Base-by-base conservation (phyloP, 192 early-diverging fungal genomes). In the Gaertneriomyces semiglobifer region DNA sequence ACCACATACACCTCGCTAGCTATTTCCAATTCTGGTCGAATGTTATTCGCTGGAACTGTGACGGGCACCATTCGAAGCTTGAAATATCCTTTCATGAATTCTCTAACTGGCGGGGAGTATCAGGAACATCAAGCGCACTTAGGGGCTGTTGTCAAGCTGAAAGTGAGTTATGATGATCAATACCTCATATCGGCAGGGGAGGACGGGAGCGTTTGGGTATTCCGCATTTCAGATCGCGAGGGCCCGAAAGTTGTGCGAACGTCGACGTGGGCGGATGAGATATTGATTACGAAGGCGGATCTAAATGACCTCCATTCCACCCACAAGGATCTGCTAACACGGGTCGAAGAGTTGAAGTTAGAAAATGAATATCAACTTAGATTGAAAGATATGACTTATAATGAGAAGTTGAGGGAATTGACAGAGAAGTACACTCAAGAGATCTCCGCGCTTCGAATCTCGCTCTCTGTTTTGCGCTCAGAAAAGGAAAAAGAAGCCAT, bases 401-500 rank as follows among this genome's bases (percentile, higher is more conserved):
- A 83, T 72, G 85, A 87, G 65, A 86, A 86, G 68, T 79, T 87
- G 66, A 86, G 84, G 58, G 79, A 86, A 70, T 72, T 80, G 25
- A 85, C 84, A 12, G 85, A 86, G 60, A 87, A 86, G 72, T 82
- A 81, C 59, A 77, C 78, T 73, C 81, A 87, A 65, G 85, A 87
- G 67, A 86, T 87, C 59, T 83, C 86, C 48, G 76, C 81, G 6
- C 63, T 85, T 10, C 84, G 84, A 60, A 86, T 86, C 72, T 82
- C 84, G 6, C 63, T 60, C 6, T 78, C 83, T 1, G 83, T 87
- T 7, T 62, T 86, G 52, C 55, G 80, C 45, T 81, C 81, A 6
- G 85, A 86, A 56, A 86, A 86, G 61, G 85, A 84, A 63, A 86
- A 86, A 71, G 85, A 86, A 64, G 85, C 86, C 58, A 69, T 83